phyloP scores from a whole-genome alignment of 1,139 yeast genomes.

The Suhomyces taliae region DNA sequence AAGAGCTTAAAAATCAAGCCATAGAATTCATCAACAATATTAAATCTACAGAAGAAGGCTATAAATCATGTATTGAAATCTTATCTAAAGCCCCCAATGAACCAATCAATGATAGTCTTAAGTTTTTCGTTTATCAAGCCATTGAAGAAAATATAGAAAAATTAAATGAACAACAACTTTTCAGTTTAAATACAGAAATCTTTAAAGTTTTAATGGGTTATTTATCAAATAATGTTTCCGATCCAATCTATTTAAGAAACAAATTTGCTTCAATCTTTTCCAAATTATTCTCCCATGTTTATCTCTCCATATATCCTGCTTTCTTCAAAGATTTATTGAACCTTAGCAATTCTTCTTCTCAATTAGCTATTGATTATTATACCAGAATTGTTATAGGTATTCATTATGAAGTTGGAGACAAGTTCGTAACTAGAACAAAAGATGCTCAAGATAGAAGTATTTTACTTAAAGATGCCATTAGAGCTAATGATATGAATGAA shows the following conservation, averaged over 20 bases:
- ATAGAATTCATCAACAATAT: conserved; percentile 74
- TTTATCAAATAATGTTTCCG: conserved; percentile 35
- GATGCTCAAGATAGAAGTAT: conserved; percentile 65
- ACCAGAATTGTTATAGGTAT: conserved; percentile 70
- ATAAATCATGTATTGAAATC: conserved; percentile 71
- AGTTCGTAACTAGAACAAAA: conserved; percentile 69
- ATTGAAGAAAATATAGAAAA: conserved; percentile 62
- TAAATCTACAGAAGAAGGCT: conserved; percentile 75
- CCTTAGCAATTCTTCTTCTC: conserved; percentile 34
- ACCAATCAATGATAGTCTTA: conserved; percentile 49
- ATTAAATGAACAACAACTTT: conserved; percentile 45
- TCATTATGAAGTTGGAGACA: conserved; percentile 93
- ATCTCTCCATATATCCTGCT: conserved; percentile 60
- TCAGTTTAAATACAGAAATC: conserved; percentile 41
- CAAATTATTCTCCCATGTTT: conserved; percentile 65
- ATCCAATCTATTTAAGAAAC: conserved; percentile 69
- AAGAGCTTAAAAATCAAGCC: conserved; percentile 75
- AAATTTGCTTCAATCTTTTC: conserved; percentile 77
- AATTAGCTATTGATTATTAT: conserved; percentile 71
- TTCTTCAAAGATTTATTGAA: conserved; percentile 67
- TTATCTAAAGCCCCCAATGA: conserved; percentile 34
- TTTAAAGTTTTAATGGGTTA: conserved; percentile 38
- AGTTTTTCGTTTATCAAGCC: conserved; percentile 82
- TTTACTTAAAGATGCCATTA: conserved; percentile 74
- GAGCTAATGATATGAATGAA: conserved; percentile 71